Conservation (phyloP, 441 rosid species). For the Mallotus japonicus region DNA sequence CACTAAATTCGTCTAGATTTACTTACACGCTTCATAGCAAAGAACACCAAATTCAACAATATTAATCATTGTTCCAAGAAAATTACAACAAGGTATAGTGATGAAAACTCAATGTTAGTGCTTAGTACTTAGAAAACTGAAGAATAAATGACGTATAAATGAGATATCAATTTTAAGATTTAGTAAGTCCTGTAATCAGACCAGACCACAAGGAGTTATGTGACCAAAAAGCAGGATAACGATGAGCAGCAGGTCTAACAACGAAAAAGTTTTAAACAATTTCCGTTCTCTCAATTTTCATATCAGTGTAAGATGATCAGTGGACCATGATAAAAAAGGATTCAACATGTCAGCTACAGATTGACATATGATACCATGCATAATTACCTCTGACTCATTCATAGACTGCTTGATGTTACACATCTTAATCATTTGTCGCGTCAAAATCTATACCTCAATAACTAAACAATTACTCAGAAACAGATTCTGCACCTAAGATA, state of each 20-base stretch:
- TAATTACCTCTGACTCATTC: not conserved
- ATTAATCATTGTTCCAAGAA: not conserved
- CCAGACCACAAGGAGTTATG: not conserved
- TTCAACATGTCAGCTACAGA: slow-evolving; percentile 1
- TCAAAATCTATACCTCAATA: not conserved
- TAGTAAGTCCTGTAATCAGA: not conserved
- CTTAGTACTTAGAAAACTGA: not conserved
- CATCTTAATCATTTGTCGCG: not conserved
- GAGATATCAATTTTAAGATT: not conserved
- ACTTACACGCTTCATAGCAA: not conserved
- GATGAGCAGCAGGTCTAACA: not conserved
- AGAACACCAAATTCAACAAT: not conserved
- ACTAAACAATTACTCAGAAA: not conserved
- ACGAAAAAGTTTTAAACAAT: not conserved
- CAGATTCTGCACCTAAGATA: no score
- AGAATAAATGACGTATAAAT: not conserved
- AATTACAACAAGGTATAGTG: not conserved
- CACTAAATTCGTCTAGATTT: not conserved
- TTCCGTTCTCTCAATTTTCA: not conserved
- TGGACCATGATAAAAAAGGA: not conserved
- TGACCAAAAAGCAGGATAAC: not conserved
- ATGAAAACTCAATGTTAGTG: not conserved
- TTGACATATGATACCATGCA: not conserved
- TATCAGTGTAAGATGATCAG: not conserved
- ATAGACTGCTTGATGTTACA: not conserved